Base-by-base conservation (phyloP, 2,329 filamentous ascomycete species). In the Aspergillus brunneoviolaceus region DNA sequence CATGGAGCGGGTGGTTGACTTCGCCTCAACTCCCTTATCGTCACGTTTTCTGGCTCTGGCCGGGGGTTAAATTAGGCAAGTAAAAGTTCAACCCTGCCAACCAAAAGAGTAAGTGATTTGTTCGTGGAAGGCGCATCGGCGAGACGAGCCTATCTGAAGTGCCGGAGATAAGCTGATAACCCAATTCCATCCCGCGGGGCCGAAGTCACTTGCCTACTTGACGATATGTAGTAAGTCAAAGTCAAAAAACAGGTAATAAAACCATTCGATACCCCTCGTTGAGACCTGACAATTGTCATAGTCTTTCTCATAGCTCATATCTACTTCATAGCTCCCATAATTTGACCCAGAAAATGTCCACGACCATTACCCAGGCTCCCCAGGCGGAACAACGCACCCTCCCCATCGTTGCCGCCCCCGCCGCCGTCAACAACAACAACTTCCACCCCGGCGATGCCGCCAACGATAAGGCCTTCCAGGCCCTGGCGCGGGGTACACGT, bases 401-500 rank as follows among this genome's bases (percentile, higher is more conserved):
- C 42, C 52, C 52, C 31, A 45, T 63, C 11, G 50, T 65, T 35
- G 56, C 60, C 14, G 42, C 64, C 47, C 11, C 58, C 14, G 33
- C 61, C n/a, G 50, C 65, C 49, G 7, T 60, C 14, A 35, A 57
- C 27, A 51, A 59, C 31, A 51, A 65, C 23, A 55, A 33, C 54
- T 42, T 49, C 71, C 49, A 55, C 62, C 16, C 60, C 69, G 51
- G 42, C 6, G 51, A 53, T 39, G 69, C 72, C 9, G 63, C 60
- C 21, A 66, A 64, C 48, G 72, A 74, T 63, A 55, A 65, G 21
- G 57, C 63, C 23, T 77, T 76, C 62, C 75, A 77, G 55, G 65
- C 72, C 6, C 58, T 70, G 2, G 75, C 74, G n/a, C 75, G 75
- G 14, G 74, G 75, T 25, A 66, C 72, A 42, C 73, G 74, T 5